These are phyloP conservation scores for Mycosphaerelloides madeirae DNA, from an alignment of 2,329 filamentous ascomycete genomes.

Conservation along the genomic window DNA sequence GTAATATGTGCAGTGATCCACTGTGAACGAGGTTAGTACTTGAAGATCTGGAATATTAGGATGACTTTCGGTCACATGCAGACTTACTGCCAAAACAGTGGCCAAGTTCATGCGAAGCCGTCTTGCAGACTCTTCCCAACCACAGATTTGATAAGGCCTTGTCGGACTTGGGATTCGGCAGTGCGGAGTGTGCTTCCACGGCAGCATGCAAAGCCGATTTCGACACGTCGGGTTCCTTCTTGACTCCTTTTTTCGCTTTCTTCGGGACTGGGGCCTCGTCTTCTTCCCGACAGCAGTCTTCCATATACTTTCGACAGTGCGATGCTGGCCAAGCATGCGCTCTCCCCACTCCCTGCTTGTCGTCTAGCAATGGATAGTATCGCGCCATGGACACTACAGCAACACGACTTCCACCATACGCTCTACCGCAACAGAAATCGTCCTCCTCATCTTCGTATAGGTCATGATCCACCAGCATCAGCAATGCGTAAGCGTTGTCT, in stretches of 20 bases:
- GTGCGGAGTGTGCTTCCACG: slow-evolving; percentile 5
- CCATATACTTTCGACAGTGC: slow-evolving; percentile 54
- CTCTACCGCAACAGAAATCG: slow-evolving; percentile 61
- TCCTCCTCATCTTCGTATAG: slow-evolving; percentile 63
- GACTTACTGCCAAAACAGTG: slow-evolving; percentile 65
- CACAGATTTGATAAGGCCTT: slow-evolving; percentile 42
- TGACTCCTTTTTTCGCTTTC: slow-evolving; percentile 24
- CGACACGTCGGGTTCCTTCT: slow-evolving; percentile 1
- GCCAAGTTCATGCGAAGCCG: slow-evolving; percentile 60
- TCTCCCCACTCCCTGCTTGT: slow-evolving; percentile 40
- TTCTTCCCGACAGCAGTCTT: slow-evolving; percentile 27
- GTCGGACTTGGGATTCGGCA: not conserved
- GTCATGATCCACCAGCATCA: slow-evolving; percentile 58
- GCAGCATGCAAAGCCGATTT: slow-evolving; percentile 12
- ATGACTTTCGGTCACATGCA: too few relatives aligned
- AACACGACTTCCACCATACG: slow-evolving; percentile 61
- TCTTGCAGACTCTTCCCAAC: slow-evolving; percentile 55
- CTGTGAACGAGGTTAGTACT: too few relatives aligned
- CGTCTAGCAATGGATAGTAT: slow-evolving; percentile 52
- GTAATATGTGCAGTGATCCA: slow-evolving; percentile 63
- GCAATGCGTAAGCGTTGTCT: slow-evolving; percentile 53
- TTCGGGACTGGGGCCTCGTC: slow-evolving; percentile 3
- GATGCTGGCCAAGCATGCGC: slow-evolving; percentile 61
- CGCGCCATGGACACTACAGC: slow-evolving; percentile 58
- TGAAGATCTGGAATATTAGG: too few relatives aligned